Evolutionary conservation across 108 stramenopile species (phyloP).

Genomic region (Stephanodiscus triporus): DNA sequence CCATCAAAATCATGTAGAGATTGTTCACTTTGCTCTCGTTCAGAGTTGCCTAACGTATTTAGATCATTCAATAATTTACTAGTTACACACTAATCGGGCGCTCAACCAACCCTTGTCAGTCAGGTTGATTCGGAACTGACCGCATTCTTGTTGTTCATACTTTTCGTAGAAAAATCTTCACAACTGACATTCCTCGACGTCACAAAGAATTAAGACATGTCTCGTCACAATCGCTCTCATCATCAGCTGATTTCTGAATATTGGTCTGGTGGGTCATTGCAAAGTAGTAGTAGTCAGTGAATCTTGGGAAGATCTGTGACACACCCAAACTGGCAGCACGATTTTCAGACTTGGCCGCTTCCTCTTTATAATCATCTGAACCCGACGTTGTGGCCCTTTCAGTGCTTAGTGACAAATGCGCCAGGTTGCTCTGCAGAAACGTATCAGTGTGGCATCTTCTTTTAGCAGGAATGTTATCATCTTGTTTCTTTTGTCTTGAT

Average conservation of each 20-base stretch:
- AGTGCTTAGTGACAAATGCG: background rate
- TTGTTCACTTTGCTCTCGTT: too few species aligned
- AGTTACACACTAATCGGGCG: too few species aligned
- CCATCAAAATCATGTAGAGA: too few species aligned
- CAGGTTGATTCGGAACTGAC: too few species aligned
- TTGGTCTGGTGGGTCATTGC: background rate
- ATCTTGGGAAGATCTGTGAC: slow-evolving; percentile 24
- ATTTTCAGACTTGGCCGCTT: background rate
- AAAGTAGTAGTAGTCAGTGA: slow-evolving; percentile 44
- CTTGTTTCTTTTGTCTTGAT: slow-evolving; percentile 31
- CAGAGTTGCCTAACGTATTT: too few species aligned
- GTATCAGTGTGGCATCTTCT: slow-evolving; percentile 28
- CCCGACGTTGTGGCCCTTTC: too few species aligned
- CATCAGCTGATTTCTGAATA: too few species aligned
- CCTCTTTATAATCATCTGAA: slow-evolving; percentile 12
- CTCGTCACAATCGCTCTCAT: slow-evolving; percentile 3
- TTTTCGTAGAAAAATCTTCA: too few species aligned
- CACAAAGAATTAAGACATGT: background rate
- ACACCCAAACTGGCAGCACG: slow-evolving; percentile 2
- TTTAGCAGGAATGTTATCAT: slow-evolving; percentile 21
- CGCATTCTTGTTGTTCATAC: too few species aligned
- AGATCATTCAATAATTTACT: too few species aligned
- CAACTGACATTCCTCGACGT: background rate
- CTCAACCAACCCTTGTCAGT: too few species aligned
- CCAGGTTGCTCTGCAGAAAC: slow-evolving; percentile 13